Base-by-base conservation (phyloP, 2,329 filamentous ascomycete species). In the Beauveria varroae region DNA sequence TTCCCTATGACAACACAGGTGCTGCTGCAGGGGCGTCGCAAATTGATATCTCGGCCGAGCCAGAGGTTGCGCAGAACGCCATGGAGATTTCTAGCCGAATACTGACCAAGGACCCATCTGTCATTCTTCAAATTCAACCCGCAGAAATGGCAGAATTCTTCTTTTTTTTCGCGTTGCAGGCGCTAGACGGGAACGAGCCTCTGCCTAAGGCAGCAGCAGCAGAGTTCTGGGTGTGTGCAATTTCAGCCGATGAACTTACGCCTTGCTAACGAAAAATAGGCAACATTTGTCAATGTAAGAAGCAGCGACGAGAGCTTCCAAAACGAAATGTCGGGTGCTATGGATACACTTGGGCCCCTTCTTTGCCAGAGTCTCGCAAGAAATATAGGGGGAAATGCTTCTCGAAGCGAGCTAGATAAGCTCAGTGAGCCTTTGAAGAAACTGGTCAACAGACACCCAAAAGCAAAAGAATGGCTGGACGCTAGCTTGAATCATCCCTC, bases 131-230 rank as follows among this genome's bases (percentile, higher is more conserved):
- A 5, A 74, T 84, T 9, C 81, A 86, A 57, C 78, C 84, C 4
- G 71, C 79, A 12, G 78, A 81, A 1, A 78, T 81, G 12, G 78
- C 88, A 1, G 85, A 88, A 62, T 84, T 81, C 66, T 81, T 91
- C 63, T 88, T 96, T 67, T 75, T 86, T 58, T 93, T 93, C 68
- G 83, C 86, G 0, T 76, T 95, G 14, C 82, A 84, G 66, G 86
- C 90, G 8, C 75, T 96, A 7, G 81, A 86, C 49, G 87, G 87
- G 14, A 84, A 81, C 34, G 90, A 95, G 63, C 86, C 88, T 0
- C 76, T 96, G 10, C 88, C 90, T 0, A 96, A 95, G 73, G 82
- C 82, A 34, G 84, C 88, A 3, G 84, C 90, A 1, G 84, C 86
- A 9, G 85, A 88, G 30, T 90, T 96, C 64, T 95, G 91, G 89